phyloP scores from a whole-genome alignment of 2,329 filamentous ascomycete genomes.

The Fusarium transvaalense region DNA sequence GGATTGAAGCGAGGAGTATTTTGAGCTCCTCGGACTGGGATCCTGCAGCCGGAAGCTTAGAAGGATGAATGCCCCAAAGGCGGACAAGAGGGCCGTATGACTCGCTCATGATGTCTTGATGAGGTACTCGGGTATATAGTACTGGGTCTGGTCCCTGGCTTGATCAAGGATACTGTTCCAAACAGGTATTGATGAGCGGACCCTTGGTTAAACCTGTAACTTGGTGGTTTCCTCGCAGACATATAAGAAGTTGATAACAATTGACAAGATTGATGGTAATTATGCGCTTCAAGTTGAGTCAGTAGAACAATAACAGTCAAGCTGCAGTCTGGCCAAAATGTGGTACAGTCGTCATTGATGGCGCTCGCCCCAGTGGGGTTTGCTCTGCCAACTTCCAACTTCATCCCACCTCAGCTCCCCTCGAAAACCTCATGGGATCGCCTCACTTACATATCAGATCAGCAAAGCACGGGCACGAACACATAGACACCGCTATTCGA shows the following conservation, averaged over 20 bases:
- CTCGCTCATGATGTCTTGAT: slow-evolving; percentile 37
- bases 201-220: background rate
- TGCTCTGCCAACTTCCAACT: slow-evolving; percentile 32
- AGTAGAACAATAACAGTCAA: background rate
- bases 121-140: background rate
- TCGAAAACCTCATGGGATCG: slow-evolving; percentile 9
- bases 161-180: slow-evolving; percentile 5
- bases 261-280: background rate
- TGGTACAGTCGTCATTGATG: slow-evolving; percentile 37
- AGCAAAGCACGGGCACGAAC: background rate
- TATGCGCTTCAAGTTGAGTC: background rate
- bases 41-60: slow-evolving; percentile 60
- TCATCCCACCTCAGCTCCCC: slow-evolving; percentile 4
- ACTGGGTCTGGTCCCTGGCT: slow-evolving; percentile 1
- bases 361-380: slow-evolving; percentile 29
- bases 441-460: slow-evolving; percentile 8
- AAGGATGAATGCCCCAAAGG: slow-evolving; percentile 64
- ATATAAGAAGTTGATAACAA: background rate
- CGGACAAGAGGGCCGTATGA: slow-evolving; percentile 63
- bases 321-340: slow-evolving; percentile 1
- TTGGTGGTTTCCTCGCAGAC: background rate
- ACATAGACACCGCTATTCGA: background rate
- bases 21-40: slow-evolving; percentile 59
- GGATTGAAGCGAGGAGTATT: slow-evolving; percentile 64
- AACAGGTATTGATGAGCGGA: slow-evolving; percentile 4